These are phyloP conservation scores for Solanum appendiculatum DNA, from an alignment of 257 asterid species.

Conservation along the genomic window DNA sequence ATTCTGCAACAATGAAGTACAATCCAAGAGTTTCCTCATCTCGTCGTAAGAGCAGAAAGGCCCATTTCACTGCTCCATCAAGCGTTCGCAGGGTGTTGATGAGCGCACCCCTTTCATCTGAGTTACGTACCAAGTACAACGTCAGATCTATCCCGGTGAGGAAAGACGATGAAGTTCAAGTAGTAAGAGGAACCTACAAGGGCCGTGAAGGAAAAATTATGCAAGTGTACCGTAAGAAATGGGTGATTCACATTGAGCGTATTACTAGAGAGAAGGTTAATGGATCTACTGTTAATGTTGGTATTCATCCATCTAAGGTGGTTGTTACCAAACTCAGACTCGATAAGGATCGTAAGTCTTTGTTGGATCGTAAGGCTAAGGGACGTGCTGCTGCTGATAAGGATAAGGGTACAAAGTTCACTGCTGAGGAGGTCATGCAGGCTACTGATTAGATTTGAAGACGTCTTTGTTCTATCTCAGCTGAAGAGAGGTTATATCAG, in stretches of 20 bases:
- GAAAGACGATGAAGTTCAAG: constrained; percentile 78
- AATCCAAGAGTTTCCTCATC: constrained; percentile 64
- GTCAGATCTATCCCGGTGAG: constrained; percentile 66
- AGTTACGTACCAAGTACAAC: constrained; percentile 56
- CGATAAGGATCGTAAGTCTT: constrained; percentile 59
- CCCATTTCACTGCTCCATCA: constrained; percentile 72
- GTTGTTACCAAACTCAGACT: constrained; percentile 54
- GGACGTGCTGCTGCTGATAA: constrained; percentile 65
- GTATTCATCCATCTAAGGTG: constrained; percentile 61
- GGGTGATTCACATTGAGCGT: constrained; percentile 72
- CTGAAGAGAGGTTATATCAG: not conserved
- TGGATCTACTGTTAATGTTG: constrained; percentile 66
- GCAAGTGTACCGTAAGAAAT: constrained; percentile 63
- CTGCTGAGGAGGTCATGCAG: constrained; percentile 64
- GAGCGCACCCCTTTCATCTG: constrained; percentile 58
- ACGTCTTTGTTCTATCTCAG: not conserved
- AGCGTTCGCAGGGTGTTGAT: constrained; percentile 64
- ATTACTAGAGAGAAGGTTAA: constrained; percentile 74
- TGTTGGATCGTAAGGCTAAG: constrained; percentile 63
- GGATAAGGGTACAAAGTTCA: constrained; percentile 66
- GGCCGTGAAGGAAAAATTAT: constrained; percentile 65
- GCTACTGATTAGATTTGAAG: constrained; percentile 27
- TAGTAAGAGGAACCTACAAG: constrained; percentile 63
- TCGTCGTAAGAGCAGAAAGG: constrained; percentile 70
- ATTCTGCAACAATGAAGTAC: constrained; percentile 46